These are phyloP conservation scores for Inonotus hispidus DNA, from an alignment of 1,284 basidiomycete species.

Conservation along the genomic window DNA sequence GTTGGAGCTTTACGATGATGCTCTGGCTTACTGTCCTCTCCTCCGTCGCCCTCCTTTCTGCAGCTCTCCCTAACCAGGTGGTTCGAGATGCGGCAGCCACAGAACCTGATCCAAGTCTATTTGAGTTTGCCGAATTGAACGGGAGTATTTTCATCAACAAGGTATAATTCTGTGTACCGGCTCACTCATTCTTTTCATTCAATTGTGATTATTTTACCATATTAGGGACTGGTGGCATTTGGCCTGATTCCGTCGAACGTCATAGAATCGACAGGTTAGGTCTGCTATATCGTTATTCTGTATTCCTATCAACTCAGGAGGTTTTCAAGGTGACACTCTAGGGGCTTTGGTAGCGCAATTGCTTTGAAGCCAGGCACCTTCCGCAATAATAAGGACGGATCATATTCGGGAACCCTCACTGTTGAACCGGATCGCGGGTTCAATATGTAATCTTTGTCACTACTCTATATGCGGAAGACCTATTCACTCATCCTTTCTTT, in stretches of 20 bases:
- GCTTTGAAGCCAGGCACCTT: conserved; percentile 30
- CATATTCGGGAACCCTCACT: conserved; percentile 38
- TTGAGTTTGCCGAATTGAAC: conserved; percentile 18
- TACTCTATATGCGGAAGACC: neutral
- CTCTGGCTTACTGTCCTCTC: neutral
- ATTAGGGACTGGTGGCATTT: conserved; percentile 34
- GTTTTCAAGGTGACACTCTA: conserved; percentile 30
- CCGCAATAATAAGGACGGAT: conserved; percentile 24
- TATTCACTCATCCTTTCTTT: neutral
- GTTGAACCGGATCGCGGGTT: conserved; percentile 46
- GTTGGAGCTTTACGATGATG: neutral
- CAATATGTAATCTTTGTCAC: conserved; percentile 31
- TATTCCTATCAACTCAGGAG: neutral
- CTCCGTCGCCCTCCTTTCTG: conserved; percentile 2
- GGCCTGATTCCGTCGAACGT: conserved; percentile 35
- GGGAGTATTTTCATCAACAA: conserved; percentile 22
- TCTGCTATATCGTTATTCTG: neutral
- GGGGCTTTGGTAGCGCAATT: conserved; percentile 36
- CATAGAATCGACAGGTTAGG: conserved; percentile 31
- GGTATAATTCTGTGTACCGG: neutral
- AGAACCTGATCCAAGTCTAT: conserved; percentile 14
- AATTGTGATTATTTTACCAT: neutral
- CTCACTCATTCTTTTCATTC: neutral
- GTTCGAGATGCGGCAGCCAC: neutral
- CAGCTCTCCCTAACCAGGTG: neutral